Conservation (phyloP, 495 filamentous ascomycete species). For the Gamarada debralockiae region DNA sequence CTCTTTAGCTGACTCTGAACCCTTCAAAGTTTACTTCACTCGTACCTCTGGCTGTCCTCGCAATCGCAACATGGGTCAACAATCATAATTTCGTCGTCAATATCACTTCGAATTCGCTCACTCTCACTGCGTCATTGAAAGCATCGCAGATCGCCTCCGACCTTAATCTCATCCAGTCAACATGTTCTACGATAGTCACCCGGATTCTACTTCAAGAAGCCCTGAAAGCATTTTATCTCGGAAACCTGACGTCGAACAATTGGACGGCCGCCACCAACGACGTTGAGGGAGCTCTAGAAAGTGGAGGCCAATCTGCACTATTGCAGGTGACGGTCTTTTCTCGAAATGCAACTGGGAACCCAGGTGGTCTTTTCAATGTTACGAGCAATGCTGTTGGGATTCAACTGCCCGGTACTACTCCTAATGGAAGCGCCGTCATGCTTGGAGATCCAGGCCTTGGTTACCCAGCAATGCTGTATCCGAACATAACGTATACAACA, state of each 20-base stretch:
- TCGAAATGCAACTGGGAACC: constrained; percentile 51
- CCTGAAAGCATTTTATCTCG: constrained; percentile 55
- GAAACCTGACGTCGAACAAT: constrained; percentile 45
- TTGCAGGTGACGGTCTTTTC: constrained; percentile 67
- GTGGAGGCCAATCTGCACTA: constrained; percentile 47
- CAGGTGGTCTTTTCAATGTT: constrained; percentile 52
- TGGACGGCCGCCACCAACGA: constrained; percentile 55
- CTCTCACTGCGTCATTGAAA: constrained; percentile 78
- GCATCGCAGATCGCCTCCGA: constrained; percentile 74
- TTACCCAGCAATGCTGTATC: constrained; percentile 66
- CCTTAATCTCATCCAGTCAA: constrained; percentile 68
- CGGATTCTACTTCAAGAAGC: constrained; percentile 62
- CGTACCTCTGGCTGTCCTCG: constrained; percentile 56
- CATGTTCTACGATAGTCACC: constrained; percentile 61
- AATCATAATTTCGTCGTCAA: constrained; percentile 70
- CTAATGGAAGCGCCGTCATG: constrained; percentile 51
- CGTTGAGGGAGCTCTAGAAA: constrained; percentile 55
- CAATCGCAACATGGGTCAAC: constrained; percentile 62
- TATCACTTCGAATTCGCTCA: constrained; percentile 36
- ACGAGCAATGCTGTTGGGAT: constrained; percentile 48
- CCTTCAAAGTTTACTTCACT: constrained; percentile 64
- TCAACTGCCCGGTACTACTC: constrained; percentile 48
- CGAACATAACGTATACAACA: constrained; percentile 63
- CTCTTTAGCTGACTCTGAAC: too few species aligned
- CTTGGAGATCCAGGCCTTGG: constrained; percentile 58